Conservation (phyloP, 2,329 filamentous ascomycete species). For the Paracoccidioides lutzii region DNA sequence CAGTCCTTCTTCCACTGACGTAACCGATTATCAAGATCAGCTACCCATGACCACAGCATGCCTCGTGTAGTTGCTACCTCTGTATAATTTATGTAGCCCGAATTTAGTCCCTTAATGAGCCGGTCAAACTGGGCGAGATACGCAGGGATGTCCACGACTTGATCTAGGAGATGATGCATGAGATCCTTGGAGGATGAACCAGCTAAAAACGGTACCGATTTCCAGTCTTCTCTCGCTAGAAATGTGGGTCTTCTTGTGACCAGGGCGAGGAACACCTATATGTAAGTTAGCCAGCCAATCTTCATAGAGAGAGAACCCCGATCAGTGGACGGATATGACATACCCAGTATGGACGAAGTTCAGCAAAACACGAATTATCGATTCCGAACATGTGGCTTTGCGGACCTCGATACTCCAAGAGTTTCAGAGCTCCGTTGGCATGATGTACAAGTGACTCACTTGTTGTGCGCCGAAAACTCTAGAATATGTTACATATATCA, state of each 20-base stretch:
- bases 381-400: slow-evolving; percentile 29
- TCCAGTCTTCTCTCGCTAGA: slow-evolving; percentile 27
- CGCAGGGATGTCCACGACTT: slow-evolving; percentile 24
- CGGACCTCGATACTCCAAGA: slow-evolving; percentile 28
- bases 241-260: slow-evolving; percentile 23
- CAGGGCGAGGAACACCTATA: slow-evolving; percentile 19
- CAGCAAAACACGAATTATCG: slow-evolving; percentile 27
- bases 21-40: slow-evolving; percentile 21
- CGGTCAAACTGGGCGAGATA: slow-evolving; percentile 21
- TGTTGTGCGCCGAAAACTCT: slow-evolving; percentile 27
- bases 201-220: slow-evolving; percentile 27
- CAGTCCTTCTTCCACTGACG: slow-evolving; percentile 15
- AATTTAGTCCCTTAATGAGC: slow-evolving; percentile 15
- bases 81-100: slow-evolving; percentile 16
- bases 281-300: slow-evolving; percentile 8
- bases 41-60: slow-evolving; percentile 23
- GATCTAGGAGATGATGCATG: slow-evolving; percentile 25
- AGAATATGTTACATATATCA: neutral
- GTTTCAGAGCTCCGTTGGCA: slow-evolving; percentile 22
- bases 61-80: slow-evolving; percentile 23
- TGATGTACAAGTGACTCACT: slow-evolving; percentile 22
- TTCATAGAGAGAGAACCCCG: neutral
- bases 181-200: slow-evolving; percentile 26
- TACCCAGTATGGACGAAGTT: slow-evolving; percentile 30
- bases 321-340: slow-evolving; percentile 1